Evolutionary conservation across 2,329 filamentous ascomycete species (phyloP).

Genomic region (Stemphylium vesicarium): DNA sequence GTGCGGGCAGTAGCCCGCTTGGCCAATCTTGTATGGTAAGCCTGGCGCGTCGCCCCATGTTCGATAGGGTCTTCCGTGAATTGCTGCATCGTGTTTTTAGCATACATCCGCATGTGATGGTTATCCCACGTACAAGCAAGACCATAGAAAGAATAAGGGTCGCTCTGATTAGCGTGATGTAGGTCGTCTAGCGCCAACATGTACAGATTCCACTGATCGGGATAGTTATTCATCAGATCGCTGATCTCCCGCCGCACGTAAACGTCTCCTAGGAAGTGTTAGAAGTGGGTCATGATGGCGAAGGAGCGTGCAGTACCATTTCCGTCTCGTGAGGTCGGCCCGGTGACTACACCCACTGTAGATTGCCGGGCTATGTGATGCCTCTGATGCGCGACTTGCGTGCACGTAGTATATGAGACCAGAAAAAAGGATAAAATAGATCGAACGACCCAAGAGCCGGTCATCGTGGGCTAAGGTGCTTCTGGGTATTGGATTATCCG

Average conservation of each 20-base stretch:
- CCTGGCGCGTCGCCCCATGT: slow-evolving; percentile 41
- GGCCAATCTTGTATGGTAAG: slow-evolving; percentile 40
- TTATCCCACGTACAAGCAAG: slow-evolving; percentile 67
- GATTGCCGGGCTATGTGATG: slow-evolving; percentile 3
- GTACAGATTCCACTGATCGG: slow-evolving; percentile 76
- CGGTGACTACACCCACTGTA: slow-evolving; percentile 21
- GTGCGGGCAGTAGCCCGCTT: slow-evolving; percentile 76
- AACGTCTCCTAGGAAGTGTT: slow-evolving; percentile 31
- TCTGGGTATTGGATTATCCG: neutral
- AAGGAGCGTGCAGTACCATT: slow-evolving; percentile 12
- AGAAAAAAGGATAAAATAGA: slow-evolving; percentile 7
- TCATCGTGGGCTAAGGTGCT: slow-evolving; percentile 14
- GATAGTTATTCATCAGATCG: slow-evolving; percentile 62
- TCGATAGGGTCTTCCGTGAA: slow-evolving; percentile 48
- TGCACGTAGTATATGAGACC: slow-evolving; percentile 14
- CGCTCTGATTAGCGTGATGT: slow-evolving; percentile 68
- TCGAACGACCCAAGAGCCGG: neutral
- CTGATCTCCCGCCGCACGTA: slow-evolving; percentile 69
- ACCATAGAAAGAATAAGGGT: slow-evolving; percentile 75
- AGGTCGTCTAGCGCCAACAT: slow-evolving; percentile 75
- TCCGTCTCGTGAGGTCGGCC: slow-evolving; percentile 27
- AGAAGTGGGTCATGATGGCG: neutral
- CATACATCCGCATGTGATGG: neutral
- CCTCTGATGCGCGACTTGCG: neutral
- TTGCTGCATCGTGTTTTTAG: slow-evolving; percentile 26